These are phyloP conservation scores for Cairneyella variabilis DNA, from an alignment of 495 filamentous ascomycete species.

Conservation along the genomic window DNA sequence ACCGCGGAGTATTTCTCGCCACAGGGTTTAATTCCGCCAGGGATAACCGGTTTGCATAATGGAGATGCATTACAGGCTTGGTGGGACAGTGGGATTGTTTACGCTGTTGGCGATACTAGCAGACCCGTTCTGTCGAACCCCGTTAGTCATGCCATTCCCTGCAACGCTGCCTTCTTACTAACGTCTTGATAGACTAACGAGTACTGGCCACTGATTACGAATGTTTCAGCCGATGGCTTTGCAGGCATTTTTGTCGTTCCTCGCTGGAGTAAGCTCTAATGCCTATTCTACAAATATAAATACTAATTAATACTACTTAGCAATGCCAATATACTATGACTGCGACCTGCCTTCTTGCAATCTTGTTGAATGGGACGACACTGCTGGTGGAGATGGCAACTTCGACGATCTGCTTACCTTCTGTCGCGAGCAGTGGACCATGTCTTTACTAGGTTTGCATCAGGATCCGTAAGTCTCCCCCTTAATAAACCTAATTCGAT, in stretches of 20 bases:
- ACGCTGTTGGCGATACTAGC: conserved; percentile 63
- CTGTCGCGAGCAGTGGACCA: too few relatives aligned
- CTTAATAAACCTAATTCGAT: too few relatives aligned
- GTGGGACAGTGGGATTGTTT: conserved; percentile 52
- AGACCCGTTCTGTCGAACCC: conserved; percentile 44
- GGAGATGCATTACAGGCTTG: conserved; percentile 59
- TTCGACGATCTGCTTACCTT: too few relatives aligned
- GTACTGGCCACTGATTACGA: conserved; percentile 55
- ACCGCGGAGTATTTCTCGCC: conserved; percentile 39
- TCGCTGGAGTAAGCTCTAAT: too few relatives aligned
- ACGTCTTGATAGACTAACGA: conserved; percentile 24
- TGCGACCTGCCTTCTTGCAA: too few relatives aligned
- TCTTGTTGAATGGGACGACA: too few relatives aligned
- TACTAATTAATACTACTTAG: too few relatives aligned
- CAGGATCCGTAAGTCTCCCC: too few relatives aligned
- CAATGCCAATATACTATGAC: too few relatives aligned
- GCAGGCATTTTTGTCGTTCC: conserved; percentile 53
- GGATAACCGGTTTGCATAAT: conserved; percentile 62
- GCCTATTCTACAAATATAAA: too few relatives aligned
- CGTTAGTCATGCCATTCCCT: not conserved
- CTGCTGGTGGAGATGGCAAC: too few relatives aligned
- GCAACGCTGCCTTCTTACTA: not conserved
- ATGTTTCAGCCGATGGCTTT: conserved; percentile 45
- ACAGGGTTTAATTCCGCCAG: conserved; percentile 57
- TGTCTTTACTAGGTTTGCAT: too few relatives aligned